These are phyloP conservation scores for Ceratocystis eucalypticola DNA, from an alignment of 2,329 filamentous ascomycete species.

Conservation along the genomic window DNA sequence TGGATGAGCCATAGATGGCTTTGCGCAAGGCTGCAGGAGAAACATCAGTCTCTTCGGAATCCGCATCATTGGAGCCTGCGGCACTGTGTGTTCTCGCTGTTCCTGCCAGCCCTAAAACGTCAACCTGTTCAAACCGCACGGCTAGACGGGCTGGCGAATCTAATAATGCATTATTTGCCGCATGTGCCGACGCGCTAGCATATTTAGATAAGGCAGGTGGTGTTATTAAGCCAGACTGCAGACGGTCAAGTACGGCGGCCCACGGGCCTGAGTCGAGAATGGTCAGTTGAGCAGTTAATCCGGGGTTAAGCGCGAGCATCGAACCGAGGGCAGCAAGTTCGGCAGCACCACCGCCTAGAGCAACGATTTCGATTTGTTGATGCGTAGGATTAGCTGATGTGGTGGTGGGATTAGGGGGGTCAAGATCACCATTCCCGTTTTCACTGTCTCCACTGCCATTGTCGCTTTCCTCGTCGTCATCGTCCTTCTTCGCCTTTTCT, in stretches of 20 bases:
- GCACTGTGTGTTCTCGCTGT: constrained; percentile 25
- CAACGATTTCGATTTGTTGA: constrained; percentile 30
- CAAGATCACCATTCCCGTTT: background rate
- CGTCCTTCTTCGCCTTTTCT: background rate
- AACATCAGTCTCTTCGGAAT: constrained; percentile 31
- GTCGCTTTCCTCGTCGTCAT: constrained; percentile 8
- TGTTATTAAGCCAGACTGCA: constrained; percentile 44
- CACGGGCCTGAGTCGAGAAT: constrained; percentile 79
- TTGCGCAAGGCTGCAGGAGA: constrained; percentile 24
- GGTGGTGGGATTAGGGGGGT: background rate
- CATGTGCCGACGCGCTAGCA: constrained; percentile 35
- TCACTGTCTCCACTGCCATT: background rate
- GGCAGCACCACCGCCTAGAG: constrained; percentile 45
- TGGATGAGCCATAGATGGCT: constrained; percentile 23
- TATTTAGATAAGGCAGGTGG: constrained; percentile 39
- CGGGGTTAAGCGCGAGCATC: constrained; percentile 27
- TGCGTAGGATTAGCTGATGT: background rate
- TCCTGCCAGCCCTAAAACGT: constrained; percentile 23
- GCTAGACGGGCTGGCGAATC: constrained; percentile 25
- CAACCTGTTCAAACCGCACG: constrained; percentile 31
- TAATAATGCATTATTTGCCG: constrained; percentile 33
- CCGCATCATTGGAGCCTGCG: constrained; percentile 31
- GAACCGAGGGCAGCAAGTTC: constrained; percentile 45
- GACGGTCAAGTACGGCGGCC: constrained; percentile 44
- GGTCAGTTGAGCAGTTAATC: constrained; percentile 33